These are phyloP conservation scores for Elasticomyces elasticus DNA, from an alignment of 495 filamentous ascomycete genomes.

Conservation along the genomic window DNA sequence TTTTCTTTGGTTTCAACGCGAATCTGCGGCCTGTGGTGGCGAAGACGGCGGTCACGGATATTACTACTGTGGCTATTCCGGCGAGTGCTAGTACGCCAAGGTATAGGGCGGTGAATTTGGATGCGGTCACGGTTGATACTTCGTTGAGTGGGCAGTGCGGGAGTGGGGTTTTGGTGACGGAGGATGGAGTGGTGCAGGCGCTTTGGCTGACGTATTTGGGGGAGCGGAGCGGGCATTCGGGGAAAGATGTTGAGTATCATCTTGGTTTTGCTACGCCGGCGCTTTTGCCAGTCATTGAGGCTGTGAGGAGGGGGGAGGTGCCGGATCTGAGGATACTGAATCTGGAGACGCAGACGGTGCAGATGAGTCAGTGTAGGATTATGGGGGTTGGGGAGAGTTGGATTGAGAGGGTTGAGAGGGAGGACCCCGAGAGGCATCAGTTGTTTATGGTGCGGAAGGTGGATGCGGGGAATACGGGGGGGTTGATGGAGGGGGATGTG, in stretches of 20 bases:
- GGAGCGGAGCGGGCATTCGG: conserved; percentile 59
- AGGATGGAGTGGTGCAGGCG: conserved; percentile 86
- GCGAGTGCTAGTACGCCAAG: conserved; percentile 84
- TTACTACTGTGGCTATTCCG: conserved; percentile 93
- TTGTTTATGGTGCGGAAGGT: conserved; percentile 98
- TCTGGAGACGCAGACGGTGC: conserved; percentile 86
- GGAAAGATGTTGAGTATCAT: conserved; percentile 94
- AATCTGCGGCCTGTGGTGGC: conserved; percentile 88
- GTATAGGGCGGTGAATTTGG: conserved; percentile 91
- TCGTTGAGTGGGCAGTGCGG: conserved; percentile 82
- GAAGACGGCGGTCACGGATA: conserved; percentile 91
- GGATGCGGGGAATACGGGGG: conserved; percentile 53
- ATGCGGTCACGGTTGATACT: conserved; percentile 95
- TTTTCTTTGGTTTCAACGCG: conserved; percentile 95
- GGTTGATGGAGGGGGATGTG: conserved; percentile 81
- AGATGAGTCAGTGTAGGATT: conserved; percentile 94
- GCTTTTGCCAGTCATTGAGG: conserved; percentile 69
- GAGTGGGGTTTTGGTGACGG: conserved; percentile 81
- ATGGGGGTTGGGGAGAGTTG: conserved; percentile 96
- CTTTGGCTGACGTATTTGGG: conserved; percentile 95
- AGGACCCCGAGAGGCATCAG: conserved; percentile 85
- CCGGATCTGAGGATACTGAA: conserved; percentile 83
- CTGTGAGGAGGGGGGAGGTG: conserved; percentile 67
- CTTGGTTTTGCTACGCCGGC: conserved; percentile 85
- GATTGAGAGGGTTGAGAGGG: conserved; percentile 77